Evolutionary conservation across 306 rosid species (phyloP).

Genomic region (Begonia peltatifolia): DNA sequence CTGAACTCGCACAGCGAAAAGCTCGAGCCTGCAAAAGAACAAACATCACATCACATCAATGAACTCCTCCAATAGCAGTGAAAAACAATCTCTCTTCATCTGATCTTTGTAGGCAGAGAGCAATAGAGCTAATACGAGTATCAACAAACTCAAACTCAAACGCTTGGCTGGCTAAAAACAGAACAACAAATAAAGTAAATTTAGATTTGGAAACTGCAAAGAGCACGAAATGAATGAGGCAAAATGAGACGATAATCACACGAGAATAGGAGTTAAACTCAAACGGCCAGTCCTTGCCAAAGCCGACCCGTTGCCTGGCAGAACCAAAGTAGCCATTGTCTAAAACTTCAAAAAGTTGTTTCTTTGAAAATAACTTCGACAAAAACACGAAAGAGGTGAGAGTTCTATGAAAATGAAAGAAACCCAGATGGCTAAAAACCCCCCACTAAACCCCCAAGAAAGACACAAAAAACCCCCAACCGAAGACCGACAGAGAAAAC

Average conservation of each 20-base stretch:
- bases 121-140: not conserved
- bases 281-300: conserved; percentile 31
- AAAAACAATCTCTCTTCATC: too few species aligned
- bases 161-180: not conserved
- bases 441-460: conserved; percentile 12
- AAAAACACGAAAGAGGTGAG: not conserved
- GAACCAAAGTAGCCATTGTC: conserved; percentile 41
- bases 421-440: conserved; percentile 21
- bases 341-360: conserved; percentile 12
- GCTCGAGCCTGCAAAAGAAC: conserved; percentile 36
- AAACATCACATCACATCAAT: not conserved
- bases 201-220: not conserved
- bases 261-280: conserved; percentile 41
- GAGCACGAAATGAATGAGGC: not conserved
- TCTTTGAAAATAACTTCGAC: conserved; percentile 3
- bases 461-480: conserved; percentile 10
- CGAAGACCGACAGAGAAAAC: conserved; percentile 11
- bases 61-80: not conserved
- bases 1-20: conserved; percentile 18
- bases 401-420: conserved; percentile 6
- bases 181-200: too few species aligned
- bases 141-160: not conserved
- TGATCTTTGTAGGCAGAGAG: not conserved
- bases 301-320: conserved; percentile 30
- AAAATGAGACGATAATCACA: conserved; percentile 24